Conservation (phyloP, 2,329 filamentous ascomycete genomes). For the Colletotrichum salicis region DNA sequence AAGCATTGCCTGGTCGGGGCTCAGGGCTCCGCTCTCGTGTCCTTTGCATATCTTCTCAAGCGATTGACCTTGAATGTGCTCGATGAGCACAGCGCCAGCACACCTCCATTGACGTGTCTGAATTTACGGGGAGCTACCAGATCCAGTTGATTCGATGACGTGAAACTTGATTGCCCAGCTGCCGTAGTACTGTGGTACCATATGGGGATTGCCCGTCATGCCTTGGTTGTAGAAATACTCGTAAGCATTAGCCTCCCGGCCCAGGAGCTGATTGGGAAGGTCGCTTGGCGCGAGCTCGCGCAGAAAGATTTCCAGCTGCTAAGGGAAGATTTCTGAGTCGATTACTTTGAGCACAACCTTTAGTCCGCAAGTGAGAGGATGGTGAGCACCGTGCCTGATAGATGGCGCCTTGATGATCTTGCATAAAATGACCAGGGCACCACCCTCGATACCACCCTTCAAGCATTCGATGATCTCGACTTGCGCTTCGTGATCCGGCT, state of each 20-base stretch:
- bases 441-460: background rate
- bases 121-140: background rate
- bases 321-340: background rate
- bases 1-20: background rate
- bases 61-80: background rate
- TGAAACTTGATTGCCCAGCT: background rate
- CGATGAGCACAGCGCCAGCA: background rate
- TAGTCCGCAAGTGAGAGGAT: background rate
- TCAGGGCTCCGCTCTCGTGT: background rate
- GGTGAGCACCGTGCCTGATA: background rate
- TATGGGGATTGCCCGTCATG: background rate
- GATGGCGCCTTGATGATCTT: background rate
- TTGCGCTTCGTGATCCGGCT: background rate
- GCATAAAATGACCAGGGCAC: background rate
- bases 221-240: background rate
- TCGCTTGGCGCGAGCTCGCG: background rate
- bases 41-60: background rate
- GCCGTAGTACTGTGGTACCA: background rate
- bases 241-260: background rate
- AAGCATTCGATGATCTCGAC: background rate
- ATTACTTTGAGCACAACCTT: background rate
- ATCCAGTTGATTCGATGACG: fast-evolving
- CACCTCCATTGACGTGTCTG: background rate
- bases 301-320: too few species aligned
- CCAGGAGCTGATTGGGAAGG: background rate